These are phyloP conservation scores for Lithospermum erythrorhizon DNA, from an alignment of 257 asterid species.

Conservation along the genomic window DNA sequence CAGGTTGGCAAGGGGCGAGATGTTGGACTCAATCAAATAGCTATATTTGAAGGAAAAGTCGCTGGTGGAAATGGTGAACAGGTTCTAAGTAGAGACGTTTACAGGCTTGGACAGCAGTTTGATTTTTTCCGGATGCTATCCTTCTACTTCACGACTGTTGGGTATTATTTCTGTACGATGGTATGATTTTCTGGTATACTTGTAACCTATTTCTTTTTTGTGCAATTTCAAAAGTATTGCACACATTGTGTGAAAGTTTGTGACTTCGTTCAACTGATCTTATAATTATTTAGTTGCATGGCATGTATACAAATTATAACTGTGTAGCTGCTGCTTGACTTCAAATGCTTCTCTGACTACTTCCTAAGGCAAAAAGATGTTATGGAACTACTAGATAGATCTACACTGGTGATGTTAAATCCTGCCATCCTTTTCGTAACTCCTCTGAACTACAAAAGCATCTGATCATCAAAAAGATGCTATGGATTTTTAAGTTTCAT, in stretches of 20 bases:
- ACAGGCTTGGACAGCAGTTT: constrained; percentile 95
- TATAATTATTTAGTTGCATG: neutral
- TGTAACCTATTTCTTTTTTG: neutral
- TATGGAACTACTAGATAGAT: no score
- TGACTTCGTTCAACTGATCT: neutral
- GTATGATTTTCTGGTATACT: constrained; percentile 29
- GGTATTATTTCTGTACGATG: constrained; percentile 95
- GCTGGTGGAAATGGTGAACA: constrained; percentile 99
- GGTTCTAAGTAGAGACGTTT: constrained; percentile 93
- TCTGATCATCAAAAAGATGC: no score
- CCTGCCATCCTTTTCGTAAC: no score
- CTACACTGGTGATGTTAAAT: no score
- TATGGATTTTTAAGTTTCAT: no score
- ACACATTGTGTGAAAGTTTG: neutral
- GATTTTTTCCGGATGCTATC: constrained; percentile 97
- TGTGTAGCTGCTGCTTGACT: neutral
- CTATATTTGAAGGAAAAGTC: constrained; percentile 97
- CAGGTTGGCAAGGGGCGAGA: constrained; percentile 99
- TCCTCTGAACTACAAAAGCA: no score
- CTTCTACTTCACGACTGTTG: constrained; percentile 94
- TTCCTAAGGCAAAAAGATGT: no score
- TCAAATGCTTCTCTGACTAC: neutral
- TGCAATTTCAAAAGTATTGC: neutral
- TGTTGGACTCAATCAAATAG: constrained; percentile 96
- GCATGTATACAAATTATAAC: neutral